Base-by-base conservation (phyloP, 1,284 basidiomycete genomes). In the Microbotryum saponariae region DNA sequence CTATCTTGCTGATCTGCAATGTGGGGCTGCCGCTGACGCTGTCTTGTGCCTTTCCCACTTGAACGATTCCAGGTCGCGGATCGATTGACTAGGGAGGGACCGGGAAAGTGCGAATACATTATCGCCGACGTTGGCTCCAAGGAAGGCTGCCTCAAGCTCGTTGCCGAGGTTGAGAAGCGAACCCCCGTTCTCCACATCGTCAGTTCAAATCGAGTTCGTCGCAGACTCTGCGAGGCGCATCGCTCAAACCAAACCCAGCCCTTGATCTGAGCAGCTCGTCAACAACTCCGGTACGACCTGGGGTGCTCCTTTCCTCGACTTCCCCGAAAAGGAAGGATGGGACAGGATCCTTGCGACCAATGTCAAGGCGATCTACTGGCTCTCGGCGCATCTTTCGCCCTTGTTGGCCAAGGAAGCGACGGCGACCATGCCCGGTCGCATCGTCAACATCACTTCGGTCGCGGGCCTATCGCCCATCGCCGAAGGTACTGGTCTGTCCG, bases 381-480 rank as follows among this genome's bases (percentile, higher is more conserved):
- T 51, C 16, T 49, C 56, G 42, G 29, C 42, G 31, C 54, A 25
- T 59, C 71, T 89, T 58, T 80, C 84, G 4, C 81, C 83, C 23
- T 78, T 85, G 21, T 80, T 91, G 0, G 78, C 78, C 33, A 87
- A 89, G 71, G 85, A 83, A 64, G 79, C 87, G 0, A 83, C 79
- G 20, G 81, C 83, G 29, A 70, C 76, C 45, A 85, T 90, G 71
- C 88, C 88, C 2, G 85, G 80, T 1, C 82, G 84, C 29, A 84
- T 91, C 16, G 83, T 91, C 75, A 89, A 88, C 72, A 86, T 92
- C 70, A 88, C 89, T 3, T 90, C 88, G 0, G 80, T 82, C 5
- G 81, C 87, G 0, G 83, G 85, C 6, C 77, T 87, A 25, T 79
- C 79, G 53, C 80, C 88, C 0, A 65, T 74, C 5, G 76, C 78